Conservation (phyloP, 2,329 filamentous ascomycete genomes). For the Verticillium longisporum region DNA sequence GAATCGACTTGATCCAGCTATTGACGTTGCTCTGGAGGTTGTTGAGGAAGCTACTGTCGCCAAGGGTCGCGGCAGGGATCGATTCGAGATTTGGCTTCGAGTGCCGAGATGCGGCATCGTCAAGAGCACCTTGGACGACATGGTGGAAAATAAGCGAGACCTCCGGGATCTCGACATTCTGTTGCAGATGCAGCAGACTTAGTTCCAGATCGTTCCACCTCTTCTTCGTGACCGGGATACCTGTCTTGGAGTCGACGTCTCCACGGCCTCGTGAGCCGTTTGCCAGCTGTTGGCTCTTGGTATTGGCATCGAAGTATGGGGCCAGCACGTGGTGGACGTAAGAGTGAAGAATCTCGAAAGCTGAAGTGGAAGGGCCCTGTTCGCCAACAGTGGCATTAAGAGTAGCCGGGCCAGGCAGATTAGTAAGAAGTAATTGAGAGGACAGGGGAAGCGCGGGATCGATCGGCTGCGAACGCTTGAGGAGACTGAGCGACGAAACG, state of each 20-base stretch:
- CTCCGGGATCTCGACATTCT: conserved; percentile 97
- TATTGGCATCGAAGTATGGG: conserved; percentile 96
- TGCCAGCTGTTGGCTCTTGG: conserved; percentile 67
- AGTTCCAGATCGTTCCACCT: conserved; percentile 91
- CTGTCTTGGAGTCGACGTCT: conserved; percentile 86
- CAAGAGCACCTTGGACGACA: conserved; percentile 76
- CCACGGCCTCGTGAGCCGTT: conserved; percentile 64
- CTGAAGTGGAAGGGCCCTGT: conserved; percentile 67
- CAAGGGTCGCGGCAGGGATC: conserved; percentile 68
- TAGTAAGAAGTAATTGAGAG: conserved; percentile 87
- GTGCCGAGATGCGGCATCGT: conserved; percentile 63
- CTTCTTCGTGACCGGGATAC: conserved; percentile 96
- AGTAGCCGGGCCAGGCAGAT: conserved; percentile 75
- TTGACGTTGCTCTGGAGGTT: conserved; percentile 91
- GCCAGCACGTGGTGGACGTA: conserved; percentile 86
- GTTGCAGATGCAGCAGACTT: conserved; percentile 83
- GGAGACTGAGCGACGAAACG: conserved; percentile 75
- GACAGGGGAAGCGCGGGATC: conserved; percentile 76
- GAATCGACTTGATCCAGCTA: conserved; percentile 97
- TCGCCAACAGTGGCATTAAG: conserved; percentile 60
- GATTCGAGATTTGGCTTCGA: conserved; percentile 69
- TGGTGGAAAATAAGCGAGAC: conserved; percentile 82
- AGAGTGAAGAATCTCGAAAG: conserved; percentile 88
- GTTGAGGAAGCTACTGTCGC: conserved; percentile 89
- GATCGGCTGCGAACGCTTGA: conserved; percentile 85